A percentile compares a stretch with the other conserved stretches of the same genome.
These are phyloP conservation scores for Didymella glomerata DNA, from an alignment of 2,329 filamentous ascomycete genomes.

Conservation along the genomic window DNA sequence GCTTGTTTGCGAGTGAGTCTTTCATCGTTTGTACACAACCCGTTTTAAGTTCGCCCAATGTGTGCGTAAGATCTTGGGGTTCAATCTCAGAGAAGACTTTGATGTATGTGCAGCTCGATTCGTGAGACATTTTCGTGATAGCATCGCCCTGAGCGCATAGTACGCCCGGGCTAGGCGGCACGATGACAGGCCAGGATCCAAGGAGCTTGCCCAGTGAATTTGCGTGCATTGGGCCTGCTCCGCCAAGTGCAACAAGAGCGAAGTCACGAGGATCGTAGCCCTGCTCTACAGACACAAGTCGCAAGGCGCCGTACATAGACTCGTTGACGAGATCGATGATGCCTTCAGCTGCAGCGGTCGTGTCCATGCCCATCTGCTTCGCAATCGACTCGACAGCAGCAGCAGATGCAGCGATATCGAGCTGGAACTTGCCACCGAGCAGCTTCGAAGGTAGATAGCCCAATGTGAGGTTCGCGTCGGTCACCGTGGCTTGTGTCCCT, in stretches of 20 bases:
- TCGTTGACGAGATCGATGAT: slow-evolving; percentile 62
- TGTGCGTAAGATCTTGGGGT: slow-evolving; percentile 43
- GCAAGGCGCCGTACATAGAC: slow-evolving; percentile 61
- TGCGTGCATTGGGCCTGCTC: slow-evolving; percentile 61
- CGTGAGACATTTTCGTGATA: slow-evolving; percentile 59
- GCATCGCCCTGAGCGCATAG: slow-evolving; percentile 61
- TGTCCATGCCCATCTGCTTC: slow-evolving; percentile 56
- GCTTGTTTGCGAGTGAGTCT: slow-evolving; percentile 45
- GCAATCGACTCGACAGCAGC: slow-evolving; percentile 56
- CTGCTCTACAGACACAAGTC: slow-evolving; percentile 62
- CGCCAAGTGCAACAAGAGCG: slow-evolving; percentile 61
- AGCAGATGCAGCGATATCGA: slow-evolving; percentile 56
- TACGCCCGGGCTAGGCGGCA: slow-evolving; percentile 60
- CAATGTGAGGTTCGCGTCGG: slow-evolving; percentile 59
- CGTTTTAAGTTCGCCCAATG: slow-evolving; percentile 50
- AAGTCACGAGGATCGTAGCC: slow-evolving; percentile 62
- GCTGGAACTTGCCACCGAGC: slow-evolving; percentile 57
- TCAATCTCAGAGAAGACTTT: slow-evolving; percentile 51
- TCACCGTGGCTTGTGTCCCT: slow-evolving; percentile 58
- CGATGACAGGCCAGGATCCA: slow-evolving; percentile 62
- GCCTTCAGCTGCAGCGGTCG: slow-evolving; percentile 56
- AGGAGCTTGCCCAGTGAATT: slow-evolving; percentile 61
- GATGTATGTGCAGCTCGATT: slow-evolving; percentile 58
- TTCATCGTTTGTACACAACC: slow-evolving; percentile 52
- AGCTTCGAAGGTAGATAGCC: slow-evolving; percentile 59